Conservation (phyloP, 2,329 filamentous ascomycete species). For the Alternaria arbusti region DNA sequence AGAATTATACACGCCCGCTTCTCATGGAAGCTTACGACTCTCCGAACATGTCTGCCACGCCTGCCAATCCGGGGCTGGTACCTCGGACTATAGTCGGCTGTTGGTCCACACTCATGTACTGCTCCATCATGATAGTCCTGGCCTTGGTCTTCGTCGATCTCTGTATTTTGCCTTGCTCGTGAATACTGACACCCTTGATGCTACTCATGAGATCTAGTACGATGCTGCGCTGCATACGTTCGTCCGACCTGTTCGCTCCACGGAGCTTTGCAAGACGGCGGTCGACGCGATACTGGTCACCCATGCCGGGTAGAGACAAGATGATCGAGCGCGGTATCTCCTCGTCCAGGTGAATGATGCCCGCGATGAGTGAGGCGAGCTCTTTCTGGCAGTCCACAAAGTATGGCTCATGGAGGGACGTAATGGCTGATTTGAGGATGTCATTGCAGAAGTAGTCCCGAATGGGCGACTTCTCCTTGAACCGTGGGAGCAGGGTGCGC, state of each 20-base stretch:
- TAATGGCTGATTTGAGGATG: slow-evolving; percentile 87
- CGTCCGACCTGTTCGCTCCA: slow-evolving; percentile 58
- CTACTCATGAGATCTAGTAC: slow-evolving; percentile 86
- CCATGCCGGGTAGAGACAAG: slow-evolving; percentile 79
- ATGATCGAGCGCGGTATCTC: slow-evolving; percentile 76
- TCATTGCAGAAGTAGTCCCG: slow-evolving; percentile 89
- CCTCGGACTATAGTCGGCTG: slow-evolving; percentile 46
- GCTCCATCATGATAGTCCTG: slow-evolving; percentile 44
- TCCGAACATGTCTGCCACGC: slow-evolving; percentile 55
- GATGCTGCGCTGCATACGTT: slow-evolving; percentile 79
- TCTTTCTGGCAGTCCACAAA: slow-evolving; percentile 97
- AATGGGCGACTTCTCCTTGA: slow-evolving; percentile 64
- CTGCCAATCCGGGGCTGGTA: slow-evolving; percentile 50
- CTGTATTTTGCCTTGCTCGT: slow-evolving; percentile 86
- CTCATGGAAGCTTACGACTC: slow-evolving; percentile 2
- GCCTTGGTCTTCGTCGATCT: slow-evolving; percentile 38
- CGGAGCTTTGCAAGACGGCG: slow-evolving; percentile 53
- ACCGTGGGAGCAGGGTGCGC: slow-evolving; percentile 82
- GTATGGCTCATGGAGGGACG: slow-evolving; percentile 90
- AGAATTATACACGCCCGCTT: background rate
- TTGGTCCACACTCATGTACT: slow-evolving; percentile 53
- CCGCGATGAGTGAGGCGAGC: slow-evolving; percentile 83
- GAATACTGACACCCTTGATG: slow-evolving; percentile 87
- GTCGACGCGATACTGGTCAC: slow-evolving; percentile 66
- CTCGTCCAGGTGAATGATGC: slow-evolving; percentile 80